Base-by-base conservation (phyloP, 768 basidiomycete species). In the Amylocystis lapponica region DNA sequence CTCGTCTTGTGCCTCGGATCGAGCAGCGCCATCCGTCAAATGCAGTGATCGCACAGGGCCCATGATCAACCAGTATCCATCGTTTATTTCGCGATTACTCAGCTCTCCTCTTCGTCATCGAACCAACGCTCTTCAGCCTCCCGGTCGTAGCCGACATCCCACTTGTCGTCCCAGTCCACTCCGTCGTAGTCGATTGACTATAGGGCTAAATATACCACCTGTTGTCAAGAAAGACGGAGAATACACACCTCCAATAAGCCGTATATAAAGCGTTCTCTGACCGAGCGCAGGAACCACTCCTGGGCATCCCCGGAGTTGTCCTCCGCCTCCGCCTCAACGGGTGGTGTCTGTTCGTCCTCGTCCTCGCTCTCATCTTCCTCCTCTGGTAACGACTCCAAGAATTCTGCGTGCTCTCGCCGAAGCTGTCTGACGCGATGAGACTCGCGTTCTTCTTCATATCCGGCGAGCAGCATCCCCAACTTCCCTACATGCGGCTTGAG, bases 391-490 rank as follows among this genome's bases (percentile, higher is more conserved):
- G 80, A 75, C 4, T 70, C 73, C 11, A 72, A 66, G 29, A 64
- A 45, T 50, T 32, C 55, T n/a, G 60, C 66, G 38, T 66, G 59
- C 32, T 66, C 64, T 30, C 72, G 67, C 46, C 78, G 69, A 16
- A 75, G 47, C 14, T 50, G 55, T 41, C 81, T 68, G 16, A 76
- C 61, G 20, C 80, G 69, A 54, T 87, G 81, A 1, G 75, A 78
- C 58, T 79, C 81, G 46, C 89, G 71, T 57, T 87, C 87, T 52
- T 86, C 87, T 53, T 89, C 87, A 54, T 86, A 89, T 5, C 70
- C 78, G 3, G 75, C 79, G 8, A 92, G 63, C 8, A 92, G 64
- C 5, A 57, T 58, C 2, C 78, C 87, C 14, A 89, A 61, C 49
- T 84, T 86, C 27, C 86, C 86, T 10, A 90, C 74, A 47, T 81